Conservation (phyloP, 1,284 basidiomycete species). For the Coriolopsis trogii region DNA sequence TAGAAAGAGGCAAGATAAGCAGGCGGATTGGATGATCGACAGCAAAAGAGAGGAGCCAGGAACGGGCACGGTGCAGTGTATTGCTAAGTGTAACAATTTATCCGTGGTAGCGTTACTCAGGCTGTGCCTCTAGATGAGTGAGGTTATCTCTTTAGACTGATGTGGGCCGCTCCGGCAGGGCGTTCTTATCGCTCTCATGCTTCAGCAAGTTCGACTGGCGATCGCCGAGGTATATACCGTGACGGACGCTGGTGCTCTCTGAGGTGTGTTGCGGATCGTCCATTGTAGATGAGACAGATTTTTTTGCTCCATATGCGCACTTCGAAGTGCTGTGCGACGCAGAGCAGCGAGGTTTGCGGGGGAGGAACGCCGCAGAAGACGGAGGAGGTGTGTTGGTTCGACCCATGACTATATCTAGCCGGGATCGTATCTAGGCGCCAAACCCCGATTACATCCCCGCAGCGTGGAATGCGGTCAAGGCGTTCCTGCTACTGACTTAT, state of each 20-base stretch:
- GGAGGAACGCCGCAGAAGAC: background rate
- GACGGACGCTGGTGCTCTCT: too few relatives aligned
- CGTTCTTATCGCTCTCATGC: conserved; percentile 1
- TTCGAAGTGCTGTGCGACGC: too few relatives aligned
- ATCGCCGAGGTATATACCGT: too few relatives aligned
- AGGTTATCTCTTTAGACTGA: background rate
- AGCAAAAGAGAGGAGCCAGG: conserved; percentile 4
- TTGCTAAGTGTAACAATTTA: conserved; percentile 27
- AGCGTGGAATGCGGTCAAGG: too few relatives aligned
- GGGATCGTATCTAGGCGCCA: conserved; percentile 10
- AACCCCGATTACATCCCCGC: too few relatives aligned
- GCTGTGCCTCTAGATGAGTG: conserved; percentile 2
- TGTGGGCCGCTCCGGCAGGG: conserved; percentile 1
- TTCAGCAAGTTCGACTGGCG: background rate
- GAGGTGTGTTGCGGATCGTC: too few relatives aligned
- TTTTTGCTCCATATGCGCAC: too few relatives aligned
- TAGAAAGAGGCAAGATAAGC: background rate
- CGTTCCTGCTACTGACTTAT: background rate
- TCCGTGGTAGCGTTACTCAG: conserved; percentile 6
- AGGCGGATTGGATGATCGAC: background rate
- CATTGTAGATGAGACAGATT: too few relatives aligned
- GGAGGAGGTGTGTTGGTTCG: background rate
- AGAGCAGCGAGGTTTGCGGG: background rate
- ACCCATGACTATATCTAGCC: background rate
- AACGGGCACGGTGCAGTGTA: conserved; percentile 21